Conservation (phyloP, 2,329 filamentous ascomycete species). For the Exserohilum turcica region DNA sequence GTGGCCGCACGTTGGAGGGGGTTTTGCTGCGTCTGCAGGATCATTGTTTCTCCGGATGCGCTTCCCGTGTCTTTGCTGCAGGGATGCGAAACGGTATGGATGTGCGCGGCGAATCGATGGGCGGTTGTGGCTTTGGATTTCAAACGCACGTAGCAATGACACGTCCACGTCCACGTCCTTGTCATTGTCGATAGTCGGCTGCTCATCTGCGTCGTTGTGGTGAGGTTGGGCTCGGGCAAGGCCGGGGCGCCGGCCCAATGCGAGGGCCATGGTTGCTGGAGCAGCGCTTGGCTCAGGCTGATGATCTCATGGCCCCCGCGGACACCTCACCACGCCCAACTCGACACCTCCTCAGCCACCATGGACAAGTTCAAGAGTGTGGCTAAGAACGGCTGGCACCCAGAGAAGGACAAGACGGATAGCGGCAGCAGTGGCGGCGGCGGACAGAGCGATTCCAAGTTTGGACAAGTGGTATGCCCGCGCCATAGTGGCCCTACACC, state of each 20-base stretch:
- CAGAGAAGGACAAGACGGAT: conserved; percentile 29
- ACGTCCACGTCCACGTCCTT: no score
- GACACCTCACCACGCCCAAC: conserved; percentile 15
- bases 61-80: background rate
- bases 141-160: no score
- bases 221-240: background rate
- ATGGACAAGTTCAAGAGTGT: conserved; percentile 48
- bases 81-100: background rate
- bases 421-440: conserved; percentile 12
- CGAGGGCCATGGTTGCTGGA: conserved; percentile 8
- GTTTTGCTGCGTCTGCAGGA: background rate
- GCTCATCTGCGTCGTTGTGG: background rate
- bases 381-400: conserved; percentile 58
- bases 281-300: conserved; percentile 15
- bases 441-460: conserved; percentile 55
- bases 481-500: conserved; percentile 21
- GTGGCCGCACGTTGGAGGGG: background rate
- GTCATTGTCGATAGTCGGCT: background rate
- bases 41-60: background rate
- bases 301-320: conserved; percentile 31
- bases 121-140: background rate
- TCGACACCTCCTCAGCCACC: conserved; percentile 16
- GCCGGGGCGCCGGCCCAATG: no score
- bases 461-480: conserved; percentile 60
- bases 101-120: background rate